These are phyloP conservation scores for Rhizopus delemar DNA, from an alignment of 371 early-diverging fungal genomes.

Conservation along the genomic window DNA sequence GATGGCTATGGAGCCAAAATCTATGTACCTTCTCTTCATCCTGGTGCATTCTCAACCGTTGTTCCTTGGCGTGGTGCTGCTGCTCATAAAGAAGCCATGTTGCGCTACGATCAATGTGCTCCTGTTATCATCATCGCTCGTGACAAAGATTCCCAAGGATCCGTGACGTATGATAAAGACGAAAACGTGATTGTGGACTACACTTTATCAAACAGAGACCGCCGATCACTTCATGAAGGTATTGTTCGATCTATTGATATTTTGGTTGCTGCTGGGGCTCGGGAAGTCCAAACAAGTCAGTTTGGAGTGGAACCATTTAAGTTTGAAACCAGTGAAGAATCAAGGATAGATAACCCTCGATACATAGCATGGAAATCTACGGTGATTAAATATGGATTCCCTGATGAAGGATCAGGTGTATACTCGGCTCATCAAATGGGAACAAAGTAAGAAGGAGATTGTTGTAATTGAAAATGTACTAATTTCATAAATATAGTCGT, in stretches of 20 bases:
- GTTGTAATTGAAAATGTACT: not conserved
- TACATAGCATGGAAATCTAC: slow-evolving; percentile 35
- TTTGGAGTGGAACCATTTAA: slow-evolving; percentile 47
- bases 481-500: slow-evolving; percentile 41
- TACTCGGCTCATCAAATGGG: slow-evolving; percentile 71
- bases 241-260: slow-evolving; percentile 51
- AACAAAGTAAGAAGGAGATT: slow-evolving; percentile 39
- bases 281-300: slow-evolving; percentile 61
- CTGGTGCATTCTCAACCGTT: slow-evolving; percentile 29
- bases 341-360: slow-evolving; percentile 38
- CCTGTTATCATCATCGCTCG: slow-evolving; percentile 24
- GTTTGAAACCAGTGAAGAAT: slow-evolving; percentile 34
- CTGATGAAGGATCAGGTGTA: slow-evolving; percentile 33
- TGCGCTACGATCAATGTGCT: slow-evolving; percentile 27
- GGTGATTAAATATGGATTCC: slow-evolving; percentile 33
- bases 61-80: slow-evolving; percentile 59
- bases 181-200: slow-evolving; percentile 46
- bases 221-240: slow-evolving; percentile 51
- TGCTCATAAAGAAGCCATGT: slow-evolving; percentile 60
- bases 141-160: slow-evolving; percentile 40
- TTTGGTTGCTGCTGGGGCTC: slow-evolving; percentile 39
- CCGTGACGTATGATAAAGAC: slow-evolving; percentile 37
- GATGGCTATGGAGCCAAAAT: slow-evolving; percentile 67
- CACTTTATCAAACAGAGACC: slow-evolving; percentile 57
- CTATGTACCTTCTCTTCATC: slow-evolving; percentile 64